phyloP scores from a whole-genome alignment of 2,329 filamentous ascomycete species.

The Botrytis deweyae region DNA sequence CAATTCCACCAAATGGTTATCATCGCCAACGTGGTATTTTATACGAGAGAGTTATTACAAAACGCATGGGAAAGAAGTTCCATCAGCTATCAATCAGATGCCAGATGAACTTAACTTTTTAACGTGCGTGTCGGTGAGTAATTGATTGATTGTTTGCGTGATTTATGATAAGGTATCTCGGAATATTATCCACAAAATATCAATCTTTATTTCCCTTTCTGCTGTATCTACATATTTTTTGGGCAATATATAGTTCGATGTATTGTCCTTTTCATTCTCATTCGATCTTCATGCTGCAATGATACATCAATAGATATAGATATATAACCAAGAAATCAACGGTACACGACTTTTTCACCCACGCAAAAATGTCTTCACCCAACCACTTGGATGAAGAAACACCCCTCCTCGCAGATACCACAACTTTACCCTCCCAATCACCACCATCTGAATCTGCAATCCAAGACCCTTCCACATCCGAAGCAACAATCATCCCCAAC shows the following conservation, averaged over 20 bases:
- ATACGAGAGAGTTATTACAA: neutral
- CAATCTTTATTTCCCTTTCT: neutral
- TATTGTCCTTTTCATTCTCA: neutral
- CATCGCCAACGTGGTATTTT: neutral
- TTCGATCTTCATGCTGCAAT: neutral
- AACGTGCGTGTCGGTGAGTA: neutral
- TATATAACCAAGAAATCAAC: neutral
- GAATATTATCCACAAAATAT: neutral
- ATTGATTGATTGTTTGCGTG: neutral
- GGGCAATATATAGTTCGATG: neutral
- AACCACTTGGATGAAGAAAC: slow-evolving; percentile 34
- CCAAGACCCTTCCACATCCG: slow-evolving; percentile 19
- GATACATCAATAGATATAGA: neutral
- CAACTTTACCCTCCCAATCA: neutral
- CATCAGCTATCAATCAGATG: neutral
- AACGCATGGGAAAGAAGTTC: neutral
- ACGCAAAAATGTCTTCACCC: slow-evolving; percentile 1
- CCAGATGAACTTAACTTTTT: neutral
- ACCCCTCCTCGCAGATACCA: slow-evolving; percentile 32
- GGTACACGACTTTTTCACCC: neutral
- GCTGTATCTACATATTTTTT: neutral
- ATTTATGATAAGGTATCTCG: neutral
- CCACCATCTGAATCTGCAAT: neutral
- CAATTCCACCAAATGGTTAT: neutral
- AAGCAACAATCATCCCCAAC: slow-evolving; percentile 45